These are phyloP conservation scores for Aurantiochytrium sp. DNA, from an alignment of 108 stramenopile species.

Conservation along the genomic window DNA sequence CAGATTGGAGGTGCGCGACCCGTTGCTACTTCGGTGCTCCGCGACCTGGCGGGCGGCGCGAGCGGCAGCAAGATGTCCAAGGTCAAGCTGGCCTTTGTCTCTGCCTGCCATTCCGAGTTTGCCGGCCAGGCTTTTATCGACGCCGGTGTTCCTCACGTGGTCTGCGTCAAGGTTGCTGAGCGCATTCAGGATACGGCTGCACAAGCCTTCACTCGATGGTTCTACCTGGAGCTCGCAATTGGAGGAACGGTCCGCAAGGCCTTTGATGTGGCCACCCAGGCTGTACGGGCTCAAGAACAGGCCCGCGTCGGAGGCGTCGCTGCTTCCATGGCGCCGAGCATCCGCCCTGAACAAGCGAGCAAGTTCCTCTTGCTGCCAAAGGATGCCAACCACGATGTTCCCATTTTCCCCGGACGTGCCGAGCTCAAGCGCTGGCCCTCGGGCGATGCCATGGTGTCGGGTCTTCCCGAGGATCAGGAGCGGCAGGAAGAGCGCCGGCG, in stretches of 20 bases:
- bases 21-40: not conserved
- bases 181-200: constrained; percentile 73
- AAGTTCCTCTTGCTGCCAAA: constrained; percentile 71
- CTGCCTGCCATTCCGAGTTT: constrained; percentile 71
- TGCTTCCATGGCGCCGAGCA: constrained; percentile 44
- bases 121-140: constrained; percentile 76
- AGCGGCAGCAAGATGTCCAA: constrained; percentile 26
- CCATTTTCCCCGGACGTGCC: constrained; percentile 49
- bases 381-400: constrained; percentile 69
- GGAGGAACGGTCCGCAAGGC: constrained; percentile 69
- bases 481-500: constrained; percentile 48
- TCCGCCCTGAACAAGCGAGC: constrained; percentile 13
- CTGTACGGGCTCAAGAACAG: constrained; percentile 50
- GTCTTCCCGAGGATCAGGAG: constrained; percentile 37
- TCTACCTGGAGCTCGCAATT: constrained; percentile 66
- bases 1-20: not conserved
- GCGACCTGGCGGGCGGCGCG: not conserved
- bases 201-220: constrained; percentile 66
- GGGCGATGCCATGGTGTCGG: not conserved
- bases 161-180: constrained; percentile 71
- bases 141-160: constrained; percentile 85
- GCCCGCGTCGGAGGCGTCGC: constrained; percentile 58
- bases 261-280: constrained; percentile 71
- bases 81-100: constrained; percentile 84
- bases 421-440: not conserved